Base-by-base conservation (phyloP, 2,329 filamentous ascomycete genomes). In the Cryphonectria japonica region DNA sequence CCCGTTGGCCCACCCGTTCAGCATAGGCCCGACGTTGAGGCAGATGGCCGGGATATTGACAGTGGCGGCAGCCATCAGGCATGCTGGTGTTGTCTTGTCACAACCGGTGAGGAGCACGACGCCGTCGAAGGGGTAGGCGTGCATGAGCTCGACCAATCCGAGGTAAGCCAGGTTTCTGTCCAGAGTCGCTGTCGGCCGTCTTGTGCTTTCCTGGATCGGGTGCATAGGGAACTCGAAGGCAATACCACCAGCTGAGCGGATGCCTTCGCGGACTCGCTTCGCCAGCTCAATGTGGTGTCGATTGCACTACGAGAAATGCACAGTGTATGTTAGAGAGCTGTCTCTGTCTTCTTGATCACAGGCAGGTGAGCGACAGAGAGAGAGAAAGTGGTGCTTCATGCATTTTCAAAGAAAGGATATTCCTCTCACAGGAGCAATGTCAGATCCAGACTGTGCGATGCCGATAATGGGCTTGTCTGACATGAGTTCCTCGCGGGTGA, bases 11-110 rank as follows among this genome's bases (percentile, higher is more conserved):
- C 84, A 84, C 4, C 85, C 85, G 72, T 86, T 86, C 32, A 86
- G 77, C 85, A 86, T 86, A 1, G 85, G 85, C 1, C 85, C 85
- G 34, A 86, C 84, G 67, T 86, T 86, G 67, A 86, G 79, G 74
- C 83, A 85, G 67, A 86, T 83, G 11, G 84, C 82, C 1, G 85
- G 85, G 26, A 86, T 84, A 72, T 86, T 85, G 76, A 86, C 80
- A 2, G 84, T 85, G 54, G 84, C 84, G 5, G 85, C 84, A 19
- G 85, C 85, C 85, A 86, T 86, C 63, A 86, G 76, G 67, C 80
- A 83, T 19, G 84, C 85, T 19, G 85, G 85, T 0, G 84, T 86
- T 6, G 84, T 86, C 80, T 86, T 86, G 73, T 86, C 85, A 76
- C 85, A 86, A 11, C 85, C 85, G 0, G 85, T 86, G 66, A 86